Evolutionary conservation across 495 filamentous ascomycete genomes (phyloP).

Genomic region (Talaromyces liani): DNA sequence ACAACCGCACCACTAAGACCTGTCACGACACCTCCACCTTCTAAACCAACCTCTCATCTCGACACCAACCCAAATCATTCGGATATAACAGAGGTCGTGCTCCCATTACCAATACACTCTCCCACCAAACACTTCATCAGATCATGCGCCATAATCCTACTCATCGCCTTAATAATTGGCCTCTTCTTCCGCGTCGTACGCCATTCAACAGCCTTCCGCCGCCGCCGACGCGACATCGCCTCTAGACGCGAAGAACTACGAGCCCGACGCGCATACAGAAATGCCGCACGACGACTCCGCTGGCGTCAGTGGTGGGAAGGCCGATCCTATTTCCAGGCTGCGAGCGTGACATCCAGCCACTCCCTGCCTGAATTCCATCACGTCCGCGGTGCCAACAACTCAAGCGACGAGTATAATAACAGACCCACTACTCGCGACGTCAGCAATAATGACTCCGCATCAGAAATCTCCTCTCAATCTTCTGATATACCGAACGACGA

Average conservation of each 20-base stretch:
- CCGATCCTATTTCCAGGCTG: conserved; percentile 7
- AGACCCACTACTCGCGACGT: conserved; percentile 14
- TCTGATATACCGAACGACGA: conserved; percentile 17
- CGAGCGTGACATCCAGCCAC: conserved; percentile 12
- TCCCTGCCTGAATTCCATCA: conserved; percentile 10
- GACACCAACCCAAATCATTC: neutral
- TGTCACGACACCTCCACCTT: neutral
- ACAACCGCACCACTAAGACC: neutral
- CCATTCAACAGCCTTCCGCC: conserved; percentile 16
- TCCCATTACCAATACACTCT: conserved; percentile 4
- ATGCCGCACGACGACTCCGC: conserved; percentile 30
- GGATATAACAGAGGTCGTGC: neutral
- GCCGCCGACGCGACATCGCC: conserved; percentile 26
- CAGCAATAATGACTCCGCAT: conserved; percentile 32
- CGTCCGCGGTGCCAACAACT: neutral
- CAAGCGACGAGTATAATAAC: neutral
- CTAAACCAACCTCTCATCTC: neutral
- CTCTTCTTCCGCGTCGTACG: conserved; percentile 22
- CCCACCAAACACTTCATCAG: conserved; percentile 12
- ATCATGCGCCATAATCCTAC: conserved; percentile 15
- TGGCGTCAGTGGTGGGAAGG: conserved; percentile 28
- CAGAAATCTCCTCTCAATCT: conserved; percentile 28
- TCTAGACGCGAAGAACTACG: conserved; percentile 33
- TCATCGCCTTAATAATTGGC: conserved; percentile 21
- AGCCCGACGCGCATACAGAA: conserved; percentile 27